Evolutionary conservation across 352 stramenopile species (phyloP).

Genomic region (Phytophthora constricta): DNA sequence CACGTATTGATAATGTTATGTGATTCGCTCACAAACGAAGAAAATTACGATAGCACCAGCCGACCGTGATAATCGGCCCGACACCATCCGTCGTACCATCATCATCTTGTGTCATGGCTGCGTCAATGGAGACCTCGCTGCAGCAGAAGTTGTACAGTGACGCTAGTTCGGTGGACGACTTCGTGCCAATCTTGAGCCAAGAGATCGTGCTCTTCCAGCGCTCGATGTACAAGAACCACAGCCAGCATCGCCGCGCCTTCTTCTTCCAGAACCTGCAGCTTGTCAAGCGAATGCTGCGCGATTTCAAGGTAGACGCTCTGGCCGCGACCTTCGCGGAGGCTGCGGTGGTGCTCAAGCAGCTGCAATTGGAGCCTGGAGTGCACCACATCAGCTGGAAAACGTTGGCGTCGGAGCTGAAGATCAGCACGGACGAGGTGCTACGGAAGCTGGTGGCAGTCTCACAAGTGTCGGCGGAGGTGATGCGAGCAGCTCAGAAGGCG

Average conservation of each 20-base stretch:
- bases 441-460: conserved; percentile 49
- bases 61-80: neutral
- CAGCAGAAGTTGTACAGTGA: conserved; percentile 49
- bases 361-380: conserved; percentile 53
- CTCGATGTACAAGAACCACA: conserved; percentile 91
- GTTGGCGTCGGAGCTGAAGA: conserved; percentile 68
- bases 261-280: conserved; percentile 87
- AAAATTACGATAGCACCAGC: conserved; percentile 5
- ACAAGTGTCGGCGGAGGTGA: conserved; percentile 39
- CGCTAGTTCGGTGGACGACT: conserved; percentile 40
- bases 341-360: conserved; percentile 46
- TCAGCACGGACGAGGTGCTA: conserved; percentile 53
- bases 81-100: conserved; percentile 15
- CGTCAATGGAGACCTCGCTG: conserved; percentile 30
- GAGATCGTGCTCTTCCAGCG: conserved; percentile 77
- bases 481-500: conserved; percentile 73
- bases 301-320: conserved; percentile 51
- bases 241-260: conserved; percentile 81
- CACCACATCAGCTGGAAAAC: conserved; percentile 85
- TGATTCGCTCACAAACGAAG: conserved; percentile 5
- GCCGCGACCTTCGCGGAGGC: conserved; percentile 46
- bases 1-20: neutral
- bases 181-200: conserved; percentile 49
- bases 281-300: conserved; percentile 71
- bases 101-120: neutral